Percentiles rank a stretch among this genome's conserved stretches.
phyloP scores from a whole-genome alignment of 805 yeast genomes.

The Huiozyma sinensis region DNA sequence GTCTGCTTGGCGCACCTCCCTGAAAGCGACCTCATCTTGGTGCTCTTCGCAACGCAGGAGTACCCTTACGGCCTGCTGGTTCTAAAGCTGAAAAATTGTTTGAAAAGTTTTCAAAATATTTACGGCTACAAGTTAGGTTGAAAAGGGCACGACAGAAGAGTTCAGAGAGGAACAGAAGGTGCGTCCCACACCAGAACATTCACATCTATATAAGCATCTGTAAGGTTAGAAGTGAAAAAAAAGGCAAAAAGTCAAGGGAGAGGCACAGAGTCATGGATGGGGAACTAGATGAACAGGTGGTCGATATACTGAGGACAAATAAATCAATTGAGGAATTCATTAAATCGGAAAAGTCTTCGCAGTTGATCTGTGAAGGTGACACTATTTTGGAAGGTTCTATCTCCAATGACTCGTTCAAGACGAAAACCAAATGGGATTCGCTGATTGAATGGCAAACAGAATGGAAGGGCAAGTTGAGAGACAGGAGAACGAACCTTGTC shows the following conservation, averaged over 20 bases:
- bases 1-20: conserved; percentile 23
- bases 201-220: background rate
- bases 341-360: background rate
- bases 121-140: conserved; percentile 20
- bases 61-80: conserved; percentile 27
- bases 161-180: too few relatives aligned
- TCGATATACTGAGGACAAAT: background rate
- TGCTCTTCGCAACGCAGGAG: conserved; percentile 16
- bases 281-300: background rate
- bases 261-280: too few relatives aligned
- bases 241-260: too few relatives aligned
- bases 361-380: background rate
- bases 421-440: conserved; percentile 20
- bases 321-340: conserved; percentile 1
- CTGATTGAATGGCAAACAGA: conserved; percentile 46
- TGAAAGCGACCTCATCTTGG: conserved; percentile 19
- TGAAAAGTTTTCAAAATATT: conserved; percentile 15
- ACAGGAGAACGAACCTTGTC: conserved; percentile 33
- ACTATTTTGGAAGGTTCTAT: background rate
- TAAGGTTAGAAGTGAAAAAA: too few relatives aligned
- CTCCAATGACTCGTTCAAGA: conserved; percentile 2
- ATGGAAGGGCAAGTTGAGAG: conserved; percentile 49
- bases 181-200: too few relatives aligned
- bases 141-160: too few relatives aligned
- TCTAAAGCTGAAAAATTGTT: conserved; percentile 19